These are phyloP conservation scores for Claviceps sp. DNA, from an alignment of 2,329 filamentous ascomycete genomes.

Conservation along the genomic window DNA sequence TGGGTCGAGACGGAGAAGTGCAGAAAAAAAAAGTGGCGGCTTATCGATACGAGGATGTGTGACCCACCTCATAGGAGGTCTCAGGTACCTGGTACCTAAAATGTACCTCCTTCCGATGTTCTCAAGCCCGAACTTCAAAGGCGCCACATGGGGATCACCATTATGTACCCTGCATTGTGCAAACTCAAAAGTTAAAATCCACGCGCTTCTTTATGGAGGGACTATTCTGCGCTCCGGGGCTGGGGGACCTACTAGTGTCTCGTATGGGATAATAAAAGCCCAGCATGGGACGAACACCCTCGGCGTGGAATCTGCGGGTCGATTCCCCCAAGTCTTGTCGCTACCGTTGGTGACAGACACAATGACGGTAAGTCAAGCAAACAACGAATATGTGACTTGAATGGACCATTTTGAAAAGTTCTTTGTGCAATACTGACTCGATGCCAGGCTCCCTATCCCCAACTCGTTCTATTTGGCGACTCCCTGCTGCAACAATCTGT, in stretches of 20 bases:
- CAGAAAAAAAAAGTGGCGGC: slow-evolving; percentile 1
- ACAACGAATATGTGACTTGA: neutral
- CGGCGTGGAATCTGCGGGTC: too few species aligned
- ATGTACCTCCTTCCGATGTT: too few species aligned
- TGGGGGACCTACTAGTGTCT: too few species aligned
- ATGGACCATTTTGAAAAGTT: neutral
- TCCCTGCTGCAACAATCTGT: slow-evolving; percentile 65
- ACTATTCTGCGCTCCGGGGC: too few species aligned
- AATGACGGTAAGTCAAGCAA: slow-evolving; percentile 12
- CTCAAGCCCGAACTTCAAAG: too few species aligned
- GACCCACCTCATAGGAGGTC: too few species aligned
- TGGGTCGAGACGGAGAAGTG: slow-evolving; percentile 10
- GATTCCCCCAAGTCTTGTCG: neutral
- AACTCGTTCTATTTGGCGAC: slow-evolving; percentile 79
- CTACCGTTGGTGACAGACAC: neutral
- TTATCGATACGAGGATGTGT: neutral
- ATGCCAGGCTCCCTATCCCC: slow-evolving; percentile 38
- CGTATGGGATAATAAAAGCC: neutral
- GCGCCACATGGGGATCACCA: too few species aligned
- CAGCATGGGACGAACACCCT: neutral
- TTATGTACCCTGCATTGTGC: too few species aligned
- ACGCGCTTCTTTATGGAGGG: neutral
- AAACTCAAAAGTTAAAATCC: neutral
- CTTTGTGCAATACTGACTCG: neutral
- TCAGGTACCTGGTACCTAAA: too few species aligned